A percentile compares a stretch with the other conserved stretches of the same genome.
Conservation (phyloP, 352 stramenopile genomes). For the Aphanomyces invadans region DNA sequence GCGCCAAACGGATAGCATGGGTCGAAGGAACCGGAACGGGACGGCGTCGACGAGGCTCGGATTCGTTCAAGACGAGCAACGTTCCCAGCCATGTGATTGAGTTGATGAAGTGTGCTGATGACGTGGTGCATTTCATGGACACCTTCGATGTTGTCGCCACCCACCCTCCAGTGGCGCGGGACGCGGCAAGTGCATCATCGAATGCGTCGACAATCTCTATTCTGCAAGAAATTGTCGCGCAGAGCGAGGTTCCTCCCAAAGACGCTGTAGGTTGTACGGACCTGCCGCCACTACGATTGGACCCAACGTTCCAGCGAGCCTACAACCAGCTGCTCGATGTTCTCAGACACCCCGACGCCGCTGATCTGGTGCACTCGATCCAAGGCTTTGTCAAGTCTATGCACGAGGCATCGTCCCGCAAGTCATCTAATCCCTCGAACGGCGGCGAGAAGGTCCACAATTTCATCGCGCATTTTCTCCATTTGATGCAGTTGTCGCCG, state of each 20-base stretch:
- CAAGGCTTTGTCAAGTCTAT: constrained; percentile 65
- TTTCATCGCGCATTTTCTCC: constrained; percentile 44
- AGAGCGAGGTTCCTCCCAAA: not conserved
- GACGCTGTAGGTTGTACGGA: not conserved
- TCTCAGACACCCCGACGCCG: constrained; percentile 50
- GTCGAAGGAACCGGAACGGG: constrained; percentile 37
- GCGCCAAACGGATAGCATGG: constrained; percentile 60
- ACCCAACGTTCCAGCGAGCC: constrained; percentile 50
- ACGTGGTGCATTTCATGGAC: constrained; percentile 17
- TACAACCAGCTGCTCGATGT: constrained; percentile 52
- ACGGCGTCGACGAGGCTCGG: not conserved
- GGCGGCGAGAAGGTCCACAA: constrained; percentile 49
- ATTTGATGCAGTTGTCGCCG: constrained; percentile 15
- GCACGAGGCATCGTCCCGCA: constrained; percentile 36
- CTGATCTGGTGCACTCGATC: constrained; percentile 71
- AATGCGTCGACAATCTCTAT: constrained; percentile 6
- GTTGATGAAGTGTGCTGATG: constrained; percentile 18
- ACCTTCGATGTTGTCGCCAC: not conserved
- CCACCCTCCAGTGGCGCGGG: not conserved
- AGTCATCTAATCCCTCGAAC: constrained; percentile 29
- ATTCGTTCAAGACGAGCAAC: not conserved
- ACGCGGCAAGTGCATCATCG: not conserved
- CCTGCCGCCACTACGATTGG: constrained; percentile 8
- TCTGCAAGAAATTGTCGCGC: constrained; percentile 20
- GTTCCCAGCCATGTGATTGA: constrained; percentile 10